Base-by-base conservation (phyloP, 192 early-diverging fungal species). In the Rhizophagus prolifer region DNA sequence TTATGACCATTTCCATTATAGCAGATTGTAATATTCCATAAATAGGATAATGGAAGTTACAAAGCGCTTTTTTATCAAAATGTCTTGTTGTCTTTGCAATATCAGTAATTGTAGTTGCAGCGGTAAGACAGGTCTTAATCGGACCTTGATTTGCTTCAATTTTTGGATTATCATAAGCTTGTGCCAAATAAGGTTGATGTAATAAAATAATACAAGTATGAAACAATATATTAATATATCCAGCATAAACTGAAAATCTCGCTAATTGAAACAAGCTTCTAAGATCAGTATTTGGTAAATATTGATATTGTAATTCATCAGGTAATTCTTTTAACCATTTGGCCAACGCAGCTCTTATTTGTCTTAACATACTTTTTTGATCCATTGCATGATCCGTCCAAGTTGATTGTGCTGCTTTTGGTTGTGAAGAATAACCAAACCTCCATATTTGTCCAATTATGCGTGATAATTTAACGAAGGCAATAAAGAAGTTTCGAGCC, bases 281-380 rank as follows among this genome's bases (percentile, higher is more conserved):
- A 8, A 10, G 21, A 41, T 76, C 75, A 16, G 64, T 69, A 54
- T 46, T 65, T 13, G 65, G 50, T 41, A 76, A 76, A 68, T 76
- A 76, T 76, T 76, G 75, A 76, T 76, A 76, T 68, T 76, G 75
- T n/a, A 76, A 60, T 19, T 68, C 66, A 36, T 76, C 75, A 47
- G 75, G 75, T 59, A 76, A 76, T n/a, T 76, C 75, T 59, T 76
- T 63, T 38, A 76, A 44, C 65, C 75, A 76, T 68, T 76, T 76
- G 9, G 75, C 75, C 14, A 76, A 44, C 4, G 64, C 28, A 16
- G 58, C 31, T 38, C 75, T 46, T 34, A 76, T 58, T 68, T 76
- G 75, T 36, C 75, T 46, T 28, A 76, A 47, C 10, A 30, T 54
- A 9, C 64, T 68, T n/a, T 76, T 76, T 47, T 46, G 47, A 59